A percentile compares a stretch with the other conserved stretches of the same genome.
Evolutionary conservation across 331 rosid species (phyloP).

Genomic region (Stylosanthes scabra): DNA sequence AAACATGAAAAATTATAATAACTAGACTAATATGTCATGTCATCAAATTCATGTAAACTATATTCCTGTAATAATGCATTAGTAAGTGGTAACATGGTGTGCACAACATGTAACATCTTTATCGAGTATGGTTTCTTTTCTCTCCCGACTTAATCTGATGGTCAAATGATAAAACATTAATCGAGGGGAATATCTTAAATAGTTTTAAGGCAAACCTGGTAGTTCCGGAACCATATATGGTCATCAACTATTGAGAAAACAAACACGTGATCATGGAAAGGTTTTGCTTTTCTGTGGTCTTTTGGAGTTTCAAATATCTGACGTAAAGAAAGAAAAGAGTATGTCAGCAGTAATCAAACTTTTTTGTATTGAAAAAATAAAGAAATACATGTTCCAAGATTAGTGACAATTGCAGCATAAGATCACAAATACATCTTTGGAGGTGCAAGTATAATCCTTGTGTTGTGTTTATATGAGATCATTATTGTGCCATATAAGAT

Average conservation of each 20-base stretch:
- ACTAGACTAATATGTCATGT: background rate
- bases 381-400: slow-evolving; percentile 5
- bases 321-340: slow-evolving; percentile 24
- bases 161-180: background rate
- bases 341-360: slow-evolving; percentile 36
- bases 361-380: background rate
- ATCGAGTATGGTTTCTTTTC: background rate
- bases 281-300: slow-evolving; percentile 83
- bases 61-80: no score
- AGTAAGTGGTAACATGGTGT: no score
- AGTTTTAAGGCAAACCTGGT: slow-evolving; percentile 68
- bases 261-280: slow-evolving; percentile 90
- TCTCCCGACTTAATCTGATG: background rate
- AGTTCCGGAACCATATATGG: slow-evolving; percentile 96
- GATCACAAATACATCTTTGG: background rate
- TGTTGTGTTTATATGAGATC: background rate
- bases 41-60: background rate
- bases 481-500: background rate
- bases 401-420: background rate
- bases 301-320: slow-evolving; percentile 96
- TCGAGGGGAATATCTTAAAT: background rate
- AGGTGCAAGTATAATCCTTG: background rate
- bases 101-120: background rate
- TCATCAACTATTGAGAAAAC: slow-evolving; percentile 95
- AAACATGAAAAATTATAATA: background rate